These are phyloP conservation scores for Moniliella sp. DNA, from an alignment of 1,284 basidiomycete genomes.

Conservation along the genomic window DNA sequence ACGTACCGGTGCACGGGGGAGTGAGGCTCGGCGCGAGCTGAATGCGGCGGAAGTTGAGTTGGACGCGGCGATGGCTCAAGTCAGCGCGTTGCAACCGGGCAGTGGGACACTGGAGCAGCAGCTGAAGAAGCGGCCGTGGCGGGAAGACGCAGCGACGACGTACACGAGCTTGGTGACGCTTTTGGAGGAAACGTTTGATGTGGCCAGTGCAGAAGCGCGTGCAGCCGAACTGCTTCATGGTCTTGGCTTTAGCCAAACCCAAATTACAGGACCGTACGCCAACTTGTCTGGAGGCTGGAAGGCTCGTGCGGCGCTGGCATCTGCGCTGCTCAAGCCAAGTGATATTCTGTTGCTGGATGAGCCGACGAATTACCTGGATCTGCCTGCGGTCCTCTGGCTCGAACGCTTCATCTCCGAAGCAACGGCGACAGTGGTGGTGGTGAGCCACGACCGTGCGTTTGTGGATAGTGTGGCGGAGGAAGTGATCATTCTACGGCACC, in stretches of 20 bases:
- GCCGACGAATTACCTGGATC: constrained; percentile 38
- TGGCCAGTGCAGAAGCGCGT: constrained; percentile 40
- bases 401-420: constrained; percentile 41
- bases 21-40: constrained; percentile 43
- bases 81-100: background rate
- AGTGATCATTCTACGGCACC: constrained; percentile 45
- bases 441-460: constrained; percentile 52
- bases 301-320: constrained; percentile 41
- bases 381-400: constrained; percentile 35
- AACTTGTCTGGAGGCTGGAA: constrained; percentile 51
- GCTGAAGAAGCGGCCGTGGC: background rate
- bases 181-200: constrained; percentile 31
- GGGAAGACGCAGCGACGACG: constrained; percentile 1
- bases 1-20: constrained; percentile 45
- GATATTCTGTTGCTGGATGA: constrained; percentile 37
- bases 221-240: constrained; percentile 45
- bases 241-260: constrained; percentile 44
- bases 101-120: background rate
- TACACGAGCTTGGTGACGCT: constrained; percentile 20
- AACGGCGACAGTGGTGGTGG: constrained; percentile 41
- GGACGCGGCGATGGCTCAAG: constrained; percentile 9
- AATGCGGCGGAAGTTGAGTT: constrained; percentile 40
- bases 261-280: constrained; percentile 39
- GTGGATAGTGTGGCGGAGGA: constrained; percentile 48
- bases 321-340: constrained; percentile 36